These are phyloP conservation scores for Cytospora paraplurivora DNA, from an alignment of 2,329 filamentous ascomycete species.

Conservation along the genomic window DNA sequence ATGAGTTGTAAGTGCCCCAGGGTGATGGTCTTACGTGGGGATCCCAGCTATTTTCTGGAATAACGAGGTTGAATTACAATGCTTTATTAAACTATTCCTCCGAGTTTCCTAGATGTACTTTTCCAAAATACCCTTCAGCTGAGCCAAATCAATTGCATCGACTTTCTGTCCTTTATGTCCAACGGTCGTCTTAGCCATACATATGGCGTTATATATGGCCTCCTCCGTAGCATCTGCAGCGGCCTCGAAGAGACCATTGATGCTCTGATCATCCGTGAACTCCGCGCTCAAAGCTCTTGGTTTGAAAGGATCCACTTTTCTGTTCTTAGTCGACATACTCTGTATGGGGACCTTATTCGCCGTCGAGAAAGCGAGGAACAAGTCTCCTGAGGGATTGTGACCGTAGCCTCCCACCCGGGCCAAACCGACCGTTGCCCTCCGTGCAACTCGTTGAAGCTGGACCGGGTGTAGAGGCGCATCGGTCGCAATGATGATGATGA, in stretches of 20 bases:
- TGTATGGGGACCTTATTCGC: constrained; percentile 54
- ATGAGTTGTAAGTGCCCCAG: constrained; percentile 5
- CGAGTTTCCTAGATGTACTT: constrained; percentile 36
- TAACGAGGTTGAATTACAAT: neutral
- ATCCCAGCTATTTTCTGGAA: neutral
- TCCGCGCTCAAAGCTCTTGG: constrained; percentile 43
- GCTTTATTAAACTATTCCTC: no score
- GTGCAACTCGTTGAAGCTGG: constrained; percentile 40
- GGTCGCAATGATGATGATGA: constrained; percentile 62
- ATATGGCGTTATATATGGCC: constrained; percentile 65
- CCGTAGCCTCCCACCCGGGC: constrained; percentile 63
- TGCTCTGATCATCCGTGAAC: constrained; percentile 58
- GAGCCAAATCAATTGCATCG: constrained; percentile 52
- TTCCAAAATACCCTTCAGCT: constrained; percentile 49
- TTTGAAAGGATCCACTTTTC: constrained; percentile 44
- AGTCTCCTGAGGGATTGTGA: constrained; percentile 64
- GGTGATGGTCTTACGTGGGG: neutral
- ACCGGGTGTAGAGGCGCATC: constrained; percentile 40
- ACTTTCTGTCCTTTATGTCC: constrained; percentile 53
- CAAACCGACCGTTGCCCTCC: constrained; percentile 57
- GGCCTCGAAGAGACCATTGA: constrained; percentile 64
- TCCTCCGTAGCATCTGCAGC: constrained; percentile 65
- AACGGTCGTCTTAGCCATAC: constrained; percentile 61
- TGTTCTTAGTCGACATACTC: constrained; percentile 38
- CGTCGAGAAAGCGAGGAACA: constrained; percentile 69